Percentiles rank a stretch among this genome's conserved stretches.
Evolutionary conservation across 2,329 filamentous ascomycete genomes (phyloP).

Genomic region (Colletotrichum musicola): DNA sequence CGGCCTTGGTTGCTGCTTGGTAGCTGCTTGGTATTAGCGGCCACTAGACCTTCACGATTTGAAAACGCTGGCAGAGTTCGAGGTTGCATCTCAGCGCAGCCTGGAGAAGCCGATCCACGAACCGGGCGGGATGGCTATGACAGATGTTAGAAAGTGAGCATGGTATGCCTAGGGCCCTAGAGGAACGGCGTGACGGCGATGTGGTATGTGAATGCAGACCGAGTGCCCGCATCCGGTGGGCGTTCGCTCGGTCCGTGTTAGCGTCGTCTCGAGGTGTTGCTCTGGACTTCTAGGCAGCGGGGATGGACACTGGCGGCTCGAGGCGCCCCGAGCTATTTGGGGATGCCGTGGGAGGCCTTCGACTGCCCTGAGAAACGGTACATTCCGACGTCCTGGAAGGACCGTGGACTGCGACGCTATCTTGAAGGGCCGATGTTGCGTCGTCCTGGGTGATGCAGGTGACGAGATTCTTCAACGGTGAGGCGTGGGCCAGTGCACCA

Average conservation of each 20-base stretch:
- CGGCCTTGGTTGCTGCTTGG: constrained; percentile 7
- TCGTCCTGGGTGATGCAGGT: constrained; percentile 1
- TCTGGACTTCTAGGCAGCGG: constrained; percentile 17
- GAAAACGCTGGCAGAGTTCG: constrained; percentile 21
- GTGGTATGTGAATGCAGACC: not conserved
- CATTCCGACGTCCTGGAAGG: not conserved
- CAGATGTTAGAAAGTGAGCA: not conserved
- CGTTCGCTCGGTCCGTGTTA: constrained; percentile 9
- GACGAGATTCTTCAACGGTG: not conserved
- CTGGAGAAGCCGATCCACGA: not conserved
- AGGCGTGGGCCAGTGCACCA: not conserved
- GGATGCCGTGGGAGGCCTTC: constrained; percentile 10
- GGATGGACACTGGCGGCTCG: not conserved
- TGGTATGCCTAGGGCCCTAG: not conserved
- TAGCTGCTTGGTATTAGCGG: constrained; percentile 19
- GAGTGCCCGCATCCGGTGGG: constrained; percentile 21
- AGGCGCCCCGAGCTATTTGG: constrained; percentile 13
- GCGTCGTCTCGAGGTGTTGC: constrained; percentile 13
- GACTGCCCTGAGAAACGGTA: not conserved
- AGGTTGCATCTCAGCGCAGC: constrained; percentile 1
- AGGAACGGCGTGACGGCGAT: not conserved
- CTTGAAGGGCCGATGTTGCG: constrained; percentile 17
- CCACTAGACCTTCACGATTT: constrained; percentile 23
- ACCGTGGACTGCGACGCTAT: constrained; percentile 14
- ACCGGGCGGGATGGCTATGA: constrained; percentile 10